Base-by-base conservation (phyloP, 1,139 yeast genomes). In the Saccharomyces hybrid region DNA sequence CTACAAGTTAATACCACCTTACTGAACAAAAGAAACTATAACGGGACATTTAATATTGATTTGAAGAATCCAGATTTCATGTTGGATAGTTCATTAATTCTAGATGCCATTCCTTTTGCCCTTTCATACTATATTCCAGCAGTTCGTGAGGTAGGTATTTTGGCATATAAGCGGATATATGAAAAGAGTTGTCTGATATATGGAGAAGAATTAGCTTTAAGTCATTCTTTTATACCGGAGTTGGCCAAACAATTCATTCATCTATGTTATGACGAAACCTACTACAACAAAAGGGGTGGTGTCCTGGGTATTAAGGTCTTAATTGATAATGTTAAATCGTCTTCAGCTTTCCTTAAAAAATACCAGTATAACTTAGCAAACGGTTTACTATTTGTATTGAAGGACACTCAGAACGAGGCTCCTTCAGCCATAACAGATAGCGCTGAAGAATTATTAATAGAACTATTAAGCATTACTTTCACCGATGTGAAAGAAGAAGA, bases 321-420 rank as follows among this genome's bases (percentile, higher is more conserved):
- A 74, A 78, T 89, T 47, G 80, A 81, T 53, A 89, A 85, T 51
- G 74, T 88, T 48, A 78, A 75, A 1, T 80, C 88, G 49, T 88
- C 96, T 1, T 75, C 82, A 1, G 73, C 77, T 1, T 90, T 96
- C 84, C 83, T 93, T 63, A 79, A 80, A 55, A 79, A 82, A 51
- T 79, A 95, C 47, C 97, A 90, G 67, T 80, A 87, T 61, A 98
- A 93, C 67, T 77, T 93, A 50, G 84, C 89, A 2, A 80, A 96
- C 50, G 90, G 97, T 0, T 79, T 93, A 67, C 83, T 93, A 62
- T 95, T 91, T 71, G 96, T 93, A 2, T 75, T 93, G 57, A 82
- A 95, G 66, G 99, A 95, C 65, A 87, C 95, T 0, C 95, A 97
- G 0, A 80, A 83, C 9, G 95, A 91, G 51, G 95, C 95, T 1